Conservation (phyloP, 2,329 filamentous ascomycete species). For the Aspergillus alliaceus region DNA sequence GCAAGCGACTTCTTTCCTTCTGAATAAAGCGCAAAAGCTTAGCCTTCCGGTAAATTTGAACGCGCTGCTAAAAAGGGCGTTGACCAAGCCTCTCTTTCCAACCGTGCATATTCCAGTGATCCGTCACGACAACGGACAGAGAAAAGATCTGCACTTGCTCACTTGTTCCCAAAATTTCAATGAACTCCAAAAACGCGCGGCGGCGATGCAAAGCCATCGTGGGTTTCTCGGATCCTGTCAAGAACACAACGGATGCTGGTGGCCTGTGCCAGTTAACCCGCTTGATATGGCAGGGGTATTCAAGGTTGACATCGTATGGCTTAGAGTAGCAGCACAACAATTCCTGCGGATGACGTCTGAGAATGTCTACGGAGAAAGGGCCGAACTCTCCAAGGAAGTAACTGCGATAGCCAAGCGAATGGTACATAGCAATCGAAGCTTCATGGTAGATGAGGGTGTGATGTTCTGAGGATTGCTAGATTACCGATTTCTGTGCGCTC, state of each 20-base stretch:
- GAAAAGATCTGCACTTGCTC: constrained; percentile 11
- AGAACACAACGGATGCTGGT: constrained; percentile 11
- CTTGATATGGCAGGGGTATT: constrained; percentile 5
- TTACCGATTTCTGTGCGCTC: constrained; percentile 2
- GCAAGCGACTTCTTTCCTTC: constrained; percentile 9
- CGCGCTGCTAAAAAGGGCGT: constrained; percentile 14
- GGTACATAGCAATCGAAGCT: constrained; percentile 16
- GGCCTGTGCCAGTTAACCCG: constrained; percentile 8
- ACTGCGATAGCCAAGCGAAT: constrained; percentile 16
- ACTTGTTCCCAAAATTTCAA: constrained; percentile 9
- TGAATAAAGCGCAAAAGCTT: constrained; percentile 13
- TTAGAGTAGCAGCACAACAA: constrained; percentile 9
- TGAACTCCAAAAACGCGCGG: constrained; percentile 14
- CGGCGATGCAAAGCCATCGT: constrained; percentile 13
- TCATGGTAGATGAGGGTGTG: constrained; percentile 20
- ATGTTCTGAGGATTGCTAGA: constrained; percentile 17
- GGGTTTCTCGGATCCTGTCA: constrained; percentile 14
- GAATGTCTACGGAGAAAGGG: constrained; percentile 7
- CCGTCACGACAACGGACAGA: constrained; percentile 14
- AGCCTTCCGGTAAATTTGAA: constrained; percentile 15
- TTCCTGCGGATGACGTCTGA: constrained; percentile 10
- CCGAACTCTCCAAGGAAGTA: constrained; percentile 15
- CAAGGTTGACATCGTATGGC: constrained; percentile 2
- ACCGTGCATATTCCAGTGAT: constrained; percentile 16
- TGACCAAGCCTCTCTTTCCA: constrained; percentile 17